Evolutionary conservation across 352 stramenopile species (phyloP).

Genomic region (Plasmopara muralis): DNA sequence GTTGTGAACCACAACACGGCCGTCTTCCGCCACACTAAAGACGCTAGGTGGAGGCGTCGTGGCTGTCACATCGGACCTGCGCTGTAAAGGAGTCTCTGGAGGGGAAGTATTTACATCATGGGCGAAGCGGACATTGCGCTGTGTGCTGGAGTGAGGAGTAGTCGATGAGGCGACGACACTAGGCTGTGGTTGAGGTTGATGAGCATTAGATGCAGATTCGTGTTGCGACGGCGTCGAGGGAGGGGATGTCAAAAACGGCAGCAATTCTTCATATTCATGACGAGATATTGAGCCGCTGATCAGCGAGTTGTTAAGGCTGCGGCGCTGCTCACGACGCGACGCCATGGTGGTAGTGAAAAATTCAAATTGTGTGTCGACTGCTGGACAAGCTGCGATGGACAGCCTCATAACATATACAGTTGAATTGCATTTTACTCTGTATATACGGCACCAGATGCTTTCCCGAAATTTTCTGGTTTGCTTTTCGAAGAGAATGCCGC

Average conservation of each 20-base stretch:
- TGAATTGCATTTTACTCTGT: too few species aligned
- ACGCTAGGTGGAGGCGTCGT: conserved; percentile 7
- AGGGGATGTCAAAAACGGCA: conserved; percentile 27
- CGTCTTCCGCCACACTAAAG: conserved; percentile 20
- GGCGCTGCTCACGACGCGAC: conserved; percentile 22
- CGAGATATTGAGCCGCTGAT: conserved; percentile 25
- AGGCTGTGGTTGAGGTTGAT: conserved; percentile 8
- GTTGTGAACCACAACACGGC: conserved; percentile 23
- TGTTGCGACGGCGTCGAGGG: conserved; percentile 5
- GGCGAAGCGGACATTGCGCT: conserved; percentile 20
- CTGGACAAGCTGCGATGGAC: conserved; percentile 14
- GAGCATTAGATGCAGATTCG: conserved; percentile 5
- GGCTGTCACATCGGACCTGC: conserved; percentile 1
- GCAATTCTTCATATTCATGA: conserved; percentile 35
- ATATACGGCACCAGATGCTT: too few species aligned
- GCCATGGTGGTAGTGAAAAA: conserved; percentile 12
- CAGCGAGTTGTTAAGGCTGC: conserved; percentile 31
- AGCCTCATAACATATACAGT: conserved; percentile 11
- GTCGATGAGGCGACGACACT: conserved; percentile 6
- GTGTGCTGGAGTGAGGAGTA: conserved; percentile 3
- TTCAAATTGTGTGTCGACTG: conserved; percentile 1
- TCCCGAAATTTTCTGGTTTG: too few species aligned
- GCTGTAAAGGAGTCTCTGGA: conserved; percentile 3
- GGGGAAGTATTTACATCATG: conserved; percentile 6
- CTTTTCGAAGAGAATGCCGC: too few species aligned